Conservation (phyloP, 2,329 filamentous ascomycete genomes). For the Biscogniauxia marginata region DNA sequence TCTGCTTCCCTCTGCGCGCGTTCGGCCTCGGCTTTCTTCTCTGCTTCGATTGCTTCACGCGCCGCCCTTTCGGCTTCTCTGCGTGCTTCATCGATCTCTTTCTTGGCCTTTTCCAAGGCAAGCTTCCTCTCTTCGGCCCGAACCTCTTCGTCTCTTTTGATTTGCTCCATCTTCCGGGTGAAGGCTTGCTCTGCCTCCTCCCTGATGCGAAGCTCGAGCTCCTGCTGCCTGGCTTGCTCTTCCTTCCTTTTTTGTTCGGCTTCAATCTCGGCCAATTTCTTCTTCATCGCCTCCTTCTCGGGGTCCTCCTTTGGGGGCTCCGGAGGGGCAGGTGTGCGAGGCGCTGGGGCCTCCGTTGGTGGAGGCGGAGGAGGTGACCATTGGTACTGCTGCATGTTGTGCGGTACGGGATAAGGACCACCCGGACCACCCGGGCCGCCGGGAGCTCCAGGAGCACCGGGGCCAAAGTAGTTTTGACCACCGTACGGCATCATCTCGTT, state of each 20-base stretch:
- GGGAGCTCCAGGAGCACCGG: background rate
- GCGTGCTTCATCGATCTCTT: slow-evolving; percentile 48
- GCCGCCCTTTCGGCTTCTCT: slow-evolving; percentile 46
- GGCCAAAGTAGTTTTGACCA: slow-evolving; percentile 40
- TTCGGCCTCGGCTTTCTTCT: slow-evolving; percentile 32
- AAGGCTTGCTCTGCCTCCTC: slow-evolving; percentile 47
- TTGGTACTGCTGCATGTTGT: slow-evolving; percentile 53
- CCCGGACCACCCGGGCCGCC: slow-evolving; percentile 7
- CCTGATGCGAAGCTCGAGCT: slow-evolving; percentile 45
- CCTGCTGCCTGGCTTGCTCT: slow-evolving; percentile 43
- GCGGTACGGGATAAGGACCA: slow-evolving; percentile 35
- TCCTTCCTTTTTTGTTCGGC: slow-evolving; percentile 45
- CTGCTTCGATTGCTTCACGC: slow-evolving; percentile 38
- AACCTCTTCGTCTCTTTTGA: slow-evolving; percentile 35
- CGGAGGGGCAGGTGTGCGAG: slow-evolving; percentile 22
- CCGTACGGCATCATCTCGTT: slow-evolving; percentile 38
- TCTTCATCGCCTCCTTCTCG: slow-evolving; percentile 60
- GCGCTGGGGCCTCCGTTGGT: slow-evolving; percentile 28
- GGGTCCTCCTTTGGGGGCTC: slow-evolving; percentile 41
- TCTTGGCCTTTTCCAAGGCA: slow-evolving; percentile 44
- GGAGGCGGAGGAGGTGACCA: slow-evolving; percentile 37
- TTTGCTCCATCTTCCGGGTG: slow-evolving; percentile 41
- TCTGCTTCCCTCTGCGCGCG: slow-evolving; percentile 25
- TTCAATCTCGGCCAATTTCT: slow-evolving; percentile 54
- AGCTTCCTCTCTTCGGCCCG: slow-evolving; percentile 33